Evolutionary conservation across 2,329 filamentous ascomycete species (phyloP), one percentile per base, ranked within the genome.

Genomic region (Xylaria sp.): DNA sequence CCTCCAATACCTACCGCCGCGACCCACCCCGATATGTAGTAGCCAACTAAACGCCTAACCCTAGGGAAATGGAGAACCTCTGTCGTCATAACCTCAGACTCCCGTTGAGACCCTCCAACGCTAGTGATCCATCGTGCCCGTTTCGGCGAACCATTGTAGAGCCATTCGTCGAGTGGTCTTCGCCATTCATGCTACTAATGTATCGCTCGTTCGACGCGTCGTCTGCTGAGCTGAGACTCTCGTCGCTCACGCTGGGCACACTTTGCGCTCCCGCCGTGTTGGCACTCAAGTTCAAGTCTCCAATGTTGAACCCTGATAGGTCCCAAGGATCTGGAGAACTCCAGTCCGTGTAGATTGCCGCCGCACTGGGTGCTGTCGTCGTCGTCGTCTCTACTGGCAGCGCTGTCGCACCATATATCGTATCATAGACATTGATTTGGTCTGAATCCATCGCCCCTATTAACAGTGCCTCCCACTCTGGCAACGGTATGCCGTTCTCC

Each of bases 381-480:
- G 23, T 30, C 23, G 23, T 30, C 9, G 79, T 74, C 19, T 80
- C 76, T 39, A 80, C 71, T 3, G 75, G 76, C 62, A 77, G 74
- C 51, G 78, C 79, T 8, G 82, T 80, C 0, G 88, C 88, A 44
- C 89, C 89, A 66, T 92, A 92, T 58, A 91, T 91, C 47, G 87
- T 87, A 69, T 91, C 88, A 73, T 91, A 94, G n/a, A 95, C 88
- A 69, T 93, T 95, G 57, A 87, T 84, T 65, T 88, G 83, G 0
- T 90, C 90, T 42, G 86, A 86, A 67, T 96, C 91, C 72, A 96
- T 85, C 19, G 87, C 88, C 3, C 88, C 87, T 1, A 46, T 46
- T n/a, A 96, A 80, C 0, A 96, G 80, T 1, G 87, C 85, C 72
- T 96, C 91, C 92, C 91, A 96, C 67, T 94, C 90, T 0, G 85